phyloP scores from a whole-genome alignment of 108 stramenopile species.

The Cyclotella sp. region DNA sequence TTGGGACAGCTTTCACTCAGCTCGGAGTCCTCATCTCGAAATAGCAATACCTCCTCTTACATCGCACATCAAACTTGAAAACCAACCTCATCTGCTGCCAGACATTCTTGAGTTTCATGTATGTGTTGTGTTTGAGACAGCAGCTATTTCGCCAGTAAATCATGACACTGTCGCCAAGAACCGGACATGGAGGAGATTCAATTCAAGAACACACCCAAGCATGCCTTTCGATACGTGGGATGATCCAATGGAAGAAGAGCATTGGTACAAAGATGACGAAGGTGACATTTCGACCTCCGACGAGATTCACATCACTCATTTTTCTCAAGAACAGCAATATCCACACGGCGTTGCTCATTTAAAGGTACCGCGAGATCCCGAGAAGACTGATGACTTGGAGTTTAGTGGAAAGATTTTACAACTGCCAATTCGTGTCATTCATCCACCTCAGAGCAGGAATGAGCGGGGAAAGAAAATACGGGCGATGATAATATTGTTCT shows the following conservation, averaged over 20 bases:
- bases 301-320: background rate
- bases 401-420: conserved; percentile 4
- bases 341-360: conserved; percentile 28
- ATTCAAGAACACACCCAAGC: background rate
- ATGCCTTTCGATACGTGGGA: background rate
- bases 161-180: background rate
- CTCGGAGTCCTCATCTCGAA: conserved; percentile 10
- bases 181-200: background rate
- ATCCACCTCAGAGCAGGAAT: background rate
- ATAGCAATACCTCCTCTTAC: conserved; percentile 9
- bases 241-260: conserved; percentile 2
- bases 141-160: background rate
- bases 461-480: background rate
- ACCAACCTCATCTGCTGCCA: background rate
- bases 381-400: background rate
- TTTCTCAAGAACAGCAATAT: background rate
- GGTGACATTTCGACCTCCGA: background rate
- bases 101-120: conserved; percentile 37
- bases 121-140: conserved; percentile 3
- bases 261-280: conserved; percentile 3
- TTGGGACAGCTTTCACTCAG: conserved; percentile 5
- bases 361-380: conserved; percentile 3
- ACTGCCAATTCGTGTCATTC: conserved; percentile 21
- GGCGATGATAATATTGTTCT: background rate
- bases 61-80: background rate